A percentile compares a stretch with the other conserved stretches of the same genome.
Conservation (phyloP, 139 green algal genomes). For the Pleodorina starrii region DNA sequence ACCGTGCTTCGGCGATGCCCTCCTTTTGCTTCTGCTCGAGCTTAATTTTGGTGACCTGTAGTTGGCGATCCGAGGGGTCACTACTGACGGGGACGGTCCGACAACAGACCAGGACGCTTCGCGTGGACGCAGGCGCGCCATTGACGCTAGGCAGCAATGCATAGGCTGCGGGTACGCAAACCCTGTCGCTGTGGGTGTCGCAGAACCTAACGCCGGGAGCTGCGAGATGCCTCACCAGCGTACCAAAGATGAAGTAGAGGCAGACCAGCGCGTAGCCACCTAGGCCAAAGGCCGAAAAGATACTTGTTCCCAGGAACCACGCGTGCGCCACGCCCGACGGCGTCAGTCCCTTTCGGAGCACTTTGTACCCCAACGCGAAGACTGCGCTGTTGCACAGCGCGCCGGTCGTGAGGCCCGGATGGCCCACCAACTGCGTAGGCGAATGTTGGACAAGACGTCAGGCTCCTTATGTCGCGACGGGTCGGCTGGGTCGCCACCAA, state of each 20-base stretch:
- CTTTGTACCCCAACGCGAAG: conserved; percentile 65
- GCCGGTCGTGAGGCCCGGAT: conserved; percentile 49
- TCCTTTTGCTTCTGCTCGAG: conserved; percentile 94
- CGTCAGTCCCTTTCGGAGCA: conserved; percentile 87
- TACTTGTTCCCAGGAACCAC: conserved; percentile 83
- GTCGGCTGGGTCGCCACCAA: neutral
- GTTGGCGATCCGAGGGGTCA: neutral
- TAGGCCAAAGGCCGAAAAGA: conserved; percentile 88
- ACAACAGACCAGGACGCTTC: too few relatives aligned
- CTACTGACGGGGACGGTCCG: too few relatives aligned
- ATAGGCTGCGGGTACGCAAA: too few relatives aligned
- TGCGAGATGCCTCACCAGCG: conserved; percentile 62
- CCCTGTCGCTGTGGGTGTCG: too few relatives aligned
- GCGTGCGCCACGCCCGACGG: conserved; percentile 74
- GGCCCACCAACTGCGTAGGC: neutral
- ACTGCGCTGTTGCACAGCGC: conserved; percentile 45
- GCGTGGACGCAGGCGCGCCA: too few relatives aligned
- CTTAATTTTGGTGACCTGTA: conserved; percentile 94
- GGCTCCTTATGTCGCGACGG: neutral
- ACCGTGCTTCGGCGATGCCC: conserved; percentile 94
- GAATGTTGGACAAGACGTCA: neutral
- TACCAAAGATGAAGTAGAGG: conserved; percentile 96
- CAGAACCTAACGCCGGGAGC: neutral
- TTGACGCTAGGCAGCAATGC: too few relatives aligned
- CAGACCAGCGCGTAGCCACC: conserved; percentile 90